Base-by-base conservation (phyloP, 306 rosid species). In the Abrus pulchellus region DNA sequence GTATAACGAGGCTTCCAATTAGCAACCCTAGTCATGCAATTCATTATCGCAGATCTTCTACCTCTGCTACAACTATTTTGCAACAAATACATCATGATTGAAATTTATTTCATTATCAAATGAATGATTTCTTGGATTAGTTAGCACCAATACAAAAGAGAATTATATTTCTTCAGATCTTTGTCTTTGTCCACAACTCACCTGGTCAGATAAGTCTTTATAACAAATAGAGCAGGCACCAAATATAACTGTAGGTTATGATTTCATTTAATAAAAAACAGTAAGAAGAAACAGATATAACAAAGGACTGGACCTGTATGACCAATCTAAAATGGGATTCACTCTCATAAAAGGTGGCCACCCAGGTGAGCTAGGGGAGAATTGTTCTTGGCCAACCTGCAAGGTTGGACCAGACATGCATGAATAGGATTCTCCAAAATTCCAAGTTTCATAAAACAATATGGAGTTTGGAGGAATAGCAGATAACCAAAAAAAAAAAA, bases 311-410 rank as follows among this genome's bases (percentile, higher is more conserved):
- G 48, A 86, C 89, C 89, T 86, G 93, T 95, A 95, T 53, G 99
- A 95, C 99, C 99, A 95, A 88, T 95, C 97, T 85, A 95, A 86
- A 85, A 95, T 91, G 71, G 99, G 98, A 87, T 95, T 93, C 85
- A 95, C 98, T 83, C 99, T 90, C 99, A 95, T 95, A 81, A 95
- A 91, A 78, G 97, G 86, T 68, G 98, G 99, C 99, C 99, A 95
- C 36, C 99, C 97, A 55, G 87, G 86, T 77, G 99, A 95, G 85
- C 99, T 95, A 68, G 99, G 99, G 48, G 95, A 93, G 85, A 95
- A 95, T 72, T 93, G 98, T 78, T 95, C 99, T 88, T 95, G 98
- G 71, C 97, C 98, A 20, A 95, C 94, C 99, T 93, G 89, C 75
- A 83, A 82, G 68, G 84, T 81, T 74, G 75, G 66, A 56, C 55